These are phyloP conservation scores for Henckelia pumila DNA, from an alignment of 257 asterid genomes.

Conservation along the genomic window DNA sequence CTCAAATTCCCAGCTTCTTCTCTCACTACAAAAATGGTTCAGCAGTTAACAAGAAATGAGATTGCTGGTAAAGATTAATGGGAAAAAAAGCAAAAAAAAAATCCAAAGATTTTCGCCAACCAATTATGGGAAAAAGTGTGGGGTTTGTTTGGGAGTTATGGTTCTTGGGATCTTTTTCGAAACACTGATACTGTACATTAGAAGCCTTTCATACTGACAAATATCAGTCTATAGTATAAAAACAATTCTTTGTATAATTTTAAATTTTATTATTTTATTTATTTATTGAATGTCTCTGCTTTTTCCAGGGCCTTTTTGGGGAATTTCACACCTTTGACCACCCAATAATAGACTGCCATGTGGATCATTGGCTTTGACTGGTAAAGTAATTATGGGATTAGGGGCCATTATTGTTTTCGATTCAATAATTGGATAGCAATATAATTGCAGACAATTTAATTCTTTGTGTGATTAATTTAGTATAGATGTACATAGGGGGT, in stretches of 20 bases:
- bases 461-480: slow-evolving; percentile 11
- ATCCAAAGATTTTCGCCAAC: neutral
- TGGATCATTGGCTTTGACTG: slow-evolving; percentile 29
- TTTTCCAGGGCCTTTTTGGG: slow-evolving; percentile 26
- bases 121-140: neutral
- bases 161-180: slow-evolving; percentile 25
- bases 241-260: neutral
- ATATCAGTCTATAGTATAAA: slow-evolving; percentile 23
- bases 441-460: slow-evolving; percentile 35
- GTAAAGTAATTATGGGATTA: slow-evolving; percentile 26
- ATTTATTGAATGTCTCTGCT: neutral
- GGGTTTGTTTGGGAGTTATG: slow-evolving; percentile 29
- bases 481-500: neutral
- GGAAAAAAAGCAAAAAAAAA: too few relatives aligned
- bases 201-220: slow-evolving; percentile 36
- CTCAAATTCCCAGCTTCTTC: neutral
- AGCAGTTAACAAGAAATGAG: slow-evolving; percentile 23
- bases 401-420: slow-evolving; percentile 32
- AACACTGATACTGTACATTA: slow-evolving; percentile 22
- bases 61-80: slow-evolving; percentile 26
- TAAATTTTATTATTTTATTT: neutral
- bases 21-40: slow-evolving; percentile 19
- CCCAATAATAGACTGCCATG: slow-evolving; percentile 30
- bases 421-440: slow-evolving; percentile 28
- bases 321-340: slow-evolving; percentile 24